These are phyloP conservation scores for Russula vinacea DNA, from an alignment of 768 basidiomycete genomes.

Conservation along the genomic window DNA sequence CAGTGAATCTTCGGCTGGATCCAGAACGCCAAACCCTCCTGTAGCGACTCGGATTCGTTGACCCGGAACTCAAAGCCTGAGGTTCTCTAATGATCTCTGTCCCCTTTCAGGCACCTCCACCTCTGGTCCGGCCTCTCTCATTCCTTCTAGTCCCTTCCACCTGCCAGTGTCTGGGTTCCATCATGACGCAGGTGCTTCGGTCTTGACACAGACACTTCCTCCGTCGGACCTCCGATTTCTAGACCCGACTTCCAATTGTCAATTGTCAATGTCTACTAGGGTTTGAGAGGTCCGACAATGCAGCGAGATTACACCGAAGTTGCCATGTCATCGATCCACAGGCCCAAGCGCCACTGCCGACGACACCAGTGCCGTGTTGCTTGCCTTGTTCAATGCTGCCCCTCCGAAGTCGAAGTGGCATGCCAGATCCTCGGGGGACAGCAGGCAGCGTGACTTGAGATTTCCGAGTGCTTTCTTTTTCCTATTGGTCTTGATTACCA, in stretches of 20 bases:
- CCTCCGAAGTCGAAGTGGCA: background rate
- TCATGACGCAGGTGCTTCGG: background rate
- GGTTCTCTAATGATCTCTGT: background rate
- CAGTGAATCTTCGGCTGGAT: background rate
- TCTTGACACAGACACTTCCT: background rate
- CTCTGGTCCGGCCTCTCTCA: background rate
- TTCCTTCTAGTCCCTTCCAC: background rate
- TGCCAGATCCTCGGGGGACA: slow-evolving; percentile 8
- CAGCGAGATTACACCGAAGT: slow-evolving; percentile 7
- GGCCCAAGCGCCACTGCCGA: background rate
- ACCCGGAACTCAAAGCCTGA: background rate
- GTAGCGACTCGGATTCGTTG: background rate
- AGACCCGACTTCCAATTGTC: background rate
- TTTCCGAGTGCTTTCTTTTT: background rate
- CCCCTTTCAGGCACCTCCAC: slow-evolving; percentile 1
- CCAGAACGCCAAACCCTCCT: background rate
- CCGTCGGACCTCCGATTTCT: too few species aligned
- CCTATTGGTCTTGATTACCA: background rate
- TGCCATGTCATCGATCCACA: slow-evolving; percentile 20
- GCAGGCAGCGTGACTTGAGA: background rate
- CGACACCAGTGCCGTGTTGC: background rate
- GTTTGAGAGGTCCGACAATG: slow-evolving; percentile 1
- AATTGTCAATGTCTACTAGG: background rate
- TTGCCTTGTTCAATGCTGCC: background rate
- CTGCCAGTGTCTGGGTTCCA: background rate